A percentile compares a stretch with the other conserved stretches of the same genome.
Evolutionary conservation across 805 yeast genomes (phyloP).

Genomic region (Monosporozyma aquatica): DNA sequence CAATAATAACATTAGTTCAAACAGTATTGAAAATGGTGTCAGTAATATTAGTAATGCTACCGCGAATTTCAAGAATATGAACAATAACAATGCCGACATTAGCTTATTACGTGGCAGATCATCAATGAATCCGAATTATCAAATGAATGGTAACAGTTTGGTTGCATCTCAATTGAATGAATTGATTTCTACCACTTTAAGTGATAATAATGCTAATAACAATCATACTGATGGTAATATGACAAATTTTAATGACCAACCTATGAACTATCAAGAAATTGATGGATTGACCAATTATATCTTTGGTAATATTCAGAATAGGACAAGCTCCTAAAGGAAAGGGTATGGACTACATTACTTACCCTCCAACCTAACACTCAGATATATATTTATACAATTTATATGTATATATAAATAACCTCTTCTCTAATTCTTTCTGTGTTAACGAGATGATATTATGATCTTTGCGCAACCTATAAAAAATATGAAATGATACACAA

Average conservation of each 20-base stretch:
- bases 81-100: background rate
- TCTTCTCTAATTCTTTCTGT: too few species aligned
- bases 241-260: background rate
- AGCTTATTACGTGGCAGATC: background rate
- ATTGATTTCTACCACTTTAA: background rate
- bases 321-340: background rate
- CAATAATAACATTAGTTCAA: background rate
- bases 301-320: background rate
- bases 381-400: too few species aligned
- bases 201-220: background rate
- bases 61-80: background rate
- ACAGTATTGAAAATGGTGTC: background rate
- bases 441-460: too few species aligned
- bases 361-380: too few species aligned
- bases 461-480: too few species aligned
- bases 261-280: conserved; percentile 1
- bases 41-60: background rate
- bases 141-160: background rate
- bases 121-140: background rate
- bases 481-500: too few species aligned
- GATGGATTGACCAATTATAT: conserved; percentile 1
- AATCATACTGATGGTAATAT: background rate
- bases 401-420: too few species aligned
- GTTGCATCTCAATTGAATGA: background rate
- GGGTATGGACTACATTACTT: background rate